A percentile compares a stretch with the other conserved stretches of the same genome.
Evolutionary conservation across 176 grass and related monocot species (phyloP).

Genomic region (Guadua angustifolia): DNA sequence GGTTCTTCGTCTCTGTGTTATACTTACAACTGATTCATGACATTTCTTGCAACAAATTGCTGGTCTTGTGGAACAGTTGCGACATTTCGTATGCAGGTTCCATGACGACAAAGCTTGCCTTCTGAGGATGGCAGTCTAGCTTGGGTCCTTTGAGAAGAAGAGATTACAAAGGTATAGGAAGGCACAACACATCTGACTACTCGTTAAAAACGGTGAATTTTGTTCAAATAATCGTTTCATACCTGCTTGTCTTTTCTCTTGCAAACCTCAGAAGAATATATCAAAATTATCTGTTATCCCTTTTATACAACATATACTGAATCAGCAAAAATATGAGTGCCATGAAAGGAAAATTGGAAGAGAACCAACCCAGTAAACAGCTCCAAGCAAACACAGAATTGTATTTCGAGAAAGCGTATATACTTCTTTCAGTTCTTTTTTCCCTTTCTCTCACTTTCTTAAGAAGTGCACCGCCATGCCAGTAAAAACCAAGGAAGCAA

Average conservation of each 20-base stretch:
- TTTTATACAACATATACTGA: neutral
- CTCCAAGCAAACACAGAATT: constrained; percentile 1
- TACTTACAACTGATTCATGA: neutral
- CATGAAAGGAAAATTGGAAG: neutral
- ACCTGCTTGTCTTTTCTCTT: constrained; percentile 21
- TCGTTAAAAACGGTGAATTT: neutral
- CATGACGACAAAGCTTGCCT: neutral
- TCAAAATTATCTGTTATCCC: neutral
- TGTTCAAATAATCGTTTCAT: neutral
- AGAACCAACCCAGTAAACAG: constrained; percentile 15
- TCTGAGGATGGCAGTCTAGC: neutral
- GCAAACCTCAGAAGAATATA: neutral
- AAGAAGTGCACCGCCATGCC: neutral
- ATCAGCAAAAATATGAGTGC: neutral
- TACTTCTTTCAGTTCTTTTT: neutral
- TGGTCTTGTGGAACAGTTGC: neutral
- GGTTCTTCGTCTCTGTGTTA: neutral
- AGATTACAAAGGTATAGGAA: neutral
- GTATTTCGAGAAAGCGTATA: neutral
- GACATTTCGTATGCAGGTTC: neutral
- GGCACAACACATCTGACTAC: neutral
- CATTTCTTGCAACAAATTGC: constrained; percentile 3
- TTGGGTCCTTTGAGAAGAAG: neutral
- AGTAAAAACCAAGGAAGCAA: constrained; percentile 1
- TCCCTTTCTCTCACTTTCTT: neutral